Conservation (phyloP, 2,329 filamentous ascomycete species). For the Davidsoniella eucalypti region DNA sequence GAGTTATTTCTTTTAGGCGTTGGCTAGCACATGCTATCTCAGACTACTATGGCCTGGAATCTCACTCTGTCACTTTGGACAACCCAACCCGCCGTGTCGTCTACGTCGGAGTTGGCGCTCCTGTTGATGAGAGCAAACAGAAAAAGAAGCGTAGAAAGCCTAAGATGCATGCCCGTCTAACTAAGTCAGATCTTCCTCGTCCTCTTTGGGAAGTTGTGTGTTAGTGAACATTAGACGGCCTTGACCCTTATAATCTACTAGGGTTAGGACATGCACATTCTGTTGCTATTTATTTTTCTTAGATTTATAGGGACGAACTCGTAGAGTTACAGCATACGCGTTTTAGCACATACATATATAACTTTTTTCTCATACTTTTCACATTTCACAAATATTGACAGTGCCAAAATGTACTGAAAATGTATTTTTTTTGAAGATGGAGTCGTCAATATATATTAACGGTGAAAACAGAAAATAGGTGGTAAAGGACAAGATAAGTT, state of each 20-base stretch:
- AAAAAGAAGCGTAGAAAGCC: slow-evolving; percentile 20
- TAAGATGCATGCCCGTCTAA: slow-evolving; percentile 14
- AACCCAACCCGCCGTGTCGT: slow-evolving; percentile 60
- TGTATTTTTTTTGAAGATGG: too few relatives aligned
- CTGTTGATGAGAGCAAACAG: not conserved
- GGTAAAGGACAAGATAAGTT: too few relatives aligned
- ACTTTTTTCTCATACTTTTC: too few relatives aligned
- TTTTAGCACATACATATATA: not conserved
- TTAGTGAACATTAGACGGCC: slow-evolving; percentile 17
- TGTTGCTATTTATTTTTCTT: not conserved
- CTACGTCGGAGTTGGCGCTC: slow-evolving; percentile 51
- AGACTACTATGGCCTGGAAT: slow-evolving; percentile 77
- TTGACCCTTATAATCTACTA: too few relatives aligned
- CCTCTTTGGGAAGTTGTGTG: slow-evolving; percentile 47
- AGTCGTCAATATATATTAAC: too few relatives aligned
- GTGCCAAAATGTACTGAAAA: too few relatives aligned
- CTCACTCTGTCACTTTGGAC: slow-evolving; percentile 60
- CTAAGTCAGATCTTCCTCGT: slow-evolving; percentile 31
- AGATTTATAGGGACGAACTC: not conserved
- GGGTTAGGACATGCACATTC: not conserved
- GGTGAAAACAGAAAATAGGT: too few relatives aligned
- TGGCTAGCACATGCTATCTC: slow-evolving; percentile 91
- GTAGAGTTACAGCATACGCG: not conserved
- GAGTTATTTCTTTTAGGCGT: slow-evolving; percentile 35
- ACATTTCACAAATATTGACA: too few relatives aligned